A percentile compares a stretch with the other conserved stretches of the same genome.
phyloP scores from a whole-genome alignment of 148 eudicot species.

The Agrostemma githago region DNA sequence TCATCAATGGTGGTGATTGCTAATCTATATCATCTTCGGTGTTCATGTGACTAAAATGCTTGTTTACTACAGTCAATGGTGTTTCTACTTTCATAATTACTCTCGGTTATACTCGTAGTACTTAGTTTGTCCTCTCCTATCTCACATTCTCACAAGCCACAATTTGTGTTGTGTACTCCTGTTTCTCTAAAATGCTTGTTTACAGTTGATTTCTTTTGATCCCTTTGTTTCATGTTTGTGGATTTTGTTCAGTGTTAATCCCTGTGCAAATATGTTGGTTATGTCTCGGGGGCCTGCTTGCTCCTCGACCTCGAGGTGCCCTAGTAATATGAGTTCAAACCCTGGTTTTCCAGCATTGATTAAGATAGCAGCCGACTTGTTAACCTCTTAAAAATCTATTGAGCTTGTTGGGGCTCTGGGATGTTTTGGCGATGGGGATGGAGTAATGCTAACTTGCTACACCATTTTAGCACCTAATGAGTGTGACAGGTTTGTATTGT shows the following conservation, averaged over 20 bases:
- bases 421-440: background rate
- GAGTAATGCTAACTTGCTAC: background rate
- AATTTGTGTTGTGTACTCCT: no score
- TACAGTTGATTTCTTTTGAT: background rate
- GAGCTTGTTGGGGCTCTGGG: background rate
- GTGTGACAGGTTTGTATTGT: conserved; percentile 3
- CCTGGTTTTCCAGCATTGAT: background rate
- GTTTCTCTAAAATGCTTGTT: no score
- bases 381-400: background rate
- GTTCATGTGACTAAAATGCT: conserved; percentile 5
- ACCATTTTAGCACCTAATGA: background rate
- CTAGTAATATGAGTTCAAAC: background rate
- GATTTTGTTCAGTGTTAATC: background rate
- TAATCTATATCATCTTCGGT: conserved; percentile 14
- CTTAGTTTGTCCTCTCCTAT: background rate
- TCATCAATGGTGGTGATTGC: conserved; percentile 92
- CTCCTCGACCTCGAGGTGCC: background rate
- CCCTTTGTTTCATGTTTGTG: background rate
- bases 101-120: background rate
- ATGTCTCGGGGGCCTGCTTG: background rate
- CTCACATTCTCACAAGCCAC: no score
- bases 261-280: background rate
- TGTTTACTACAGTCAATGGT: conserved; percentile 12
- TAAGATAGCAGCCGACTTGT: background rate
- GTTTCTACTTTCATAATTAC: conserved; percentile 15